These are phyloP conservation scores for Trametes coccinea DNA, from an alignment of 768 basidiomycete genomes.

Conservation along the genomic window DNA sequence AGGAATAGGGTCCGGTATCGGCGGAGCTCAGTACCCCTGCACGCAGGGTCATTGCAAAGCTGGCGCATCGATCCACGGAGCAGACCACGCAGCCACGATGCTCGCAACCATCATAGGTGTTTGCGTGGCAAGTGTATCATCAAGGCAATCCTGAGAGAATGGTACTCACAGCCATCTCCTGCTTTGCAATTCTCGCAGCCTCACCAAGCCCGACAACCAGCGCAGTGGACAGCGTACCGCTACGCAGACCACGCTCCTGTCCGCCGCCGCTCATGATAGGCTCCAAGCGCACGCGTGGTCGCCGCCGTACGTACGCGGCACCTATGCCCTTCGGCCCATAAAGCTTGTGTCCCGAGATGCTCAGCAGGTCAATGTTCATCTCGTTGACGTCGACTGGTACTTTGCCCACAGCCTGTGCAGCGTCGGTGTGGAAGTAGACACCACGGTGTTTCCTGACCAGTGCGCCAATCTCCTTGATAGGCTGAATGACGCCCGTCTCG, in stretches of 20 bases:
- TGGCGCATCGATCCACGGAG: slow-evolving; percentile 45
- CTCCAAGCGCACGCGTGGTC: slow-evolving; percentile 91
- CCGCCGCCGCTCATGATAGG: slow-evolving; percentile 96
- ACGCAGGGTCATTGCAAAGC: slow-evolving; percentile 66
- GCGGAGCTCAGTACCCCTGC: slow-evolving; percentile 89
- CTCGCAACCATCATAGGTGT: slow-evolving; percentile 25
- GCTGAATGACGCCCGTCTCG: slow-evolving; percentile 98
- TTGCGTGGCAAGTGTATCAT: slow-evolving; percentile 34
- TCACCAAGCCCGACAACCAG: slow-evolving; percentile 93
- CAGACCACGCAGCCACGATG: slow-evolving; percentile 27
- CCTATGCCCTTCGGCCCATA: slow-evolving; percentile 98
- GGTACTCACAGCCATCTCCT: slow-evolving; percentile 87
- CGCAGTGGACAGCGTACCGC: slow-evolving; percentile 89
- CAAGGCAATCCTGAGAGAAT: slow-evolving; percentile 26
- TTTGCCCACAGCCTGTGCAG: slow-evolving; percentile 93
- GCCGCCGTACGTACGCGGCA: slow-evolving; percentile 88
- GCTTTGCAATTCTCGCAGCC: slow-evolving; percentile 87
- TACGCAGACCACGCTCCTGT: slow-evolving; percentile 92
- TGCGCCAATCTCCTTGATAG: slow-evolving; percentile 91
- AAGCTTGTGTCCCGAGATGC: slow-evolving; percentile 95
- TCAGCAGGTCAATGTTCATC: slow-evolving; percentile 94
- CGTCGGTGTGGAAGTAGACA: slow-evolving; percentile 95
- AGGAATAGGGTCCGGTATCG: neutral
- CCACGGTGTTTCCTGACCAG: slow-evolving; percentile 85
- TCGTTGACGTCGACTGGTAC: slow-evolving; percentile 91